Percentiles rank a stretch among this genome's conserved stretches.
Evolutionary conservation across 768 basidiomycete species (phyloP).

Genomic region (Cubamyces lactineus): DNA sequence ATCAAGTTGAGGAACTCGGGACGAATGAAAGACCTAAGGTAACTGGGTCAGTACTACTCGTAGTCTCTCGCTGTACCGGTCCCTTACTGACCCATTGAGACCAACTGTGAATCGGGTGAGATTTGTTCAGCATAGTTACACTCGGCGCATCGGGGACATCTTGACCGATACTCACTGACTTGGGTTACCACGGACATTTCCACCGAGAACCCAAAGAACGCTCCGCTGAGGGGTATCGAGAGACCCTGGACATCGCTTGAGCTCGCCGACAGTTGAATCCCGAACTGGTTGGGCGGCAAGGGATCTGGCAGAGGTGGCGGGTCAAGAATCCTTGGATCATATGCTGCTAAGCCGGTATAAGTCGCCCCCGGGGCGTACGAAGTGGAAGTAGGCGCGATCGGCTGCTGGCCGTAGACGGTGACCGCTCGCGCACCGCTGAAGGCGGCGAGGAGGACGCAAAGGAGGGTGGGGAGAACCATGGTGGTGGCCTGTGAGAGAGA

Average conservation of each 20-base stretch:
- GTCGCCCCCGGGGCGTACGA: constrained; percentile 41
- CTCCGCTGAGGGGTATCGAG: constrained; percentile 50
- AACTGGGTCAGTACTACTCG: not conserved
- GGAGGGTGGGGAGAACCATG: constrained; percentile 14
- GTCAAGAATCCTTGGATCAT: constrained; percentile 52
- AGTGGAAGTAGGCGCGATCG: constrained; percentile 34
- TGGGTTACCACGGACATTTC: constrained; percentile 75
- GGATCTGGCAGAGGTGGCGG: constrained; percentile 56
- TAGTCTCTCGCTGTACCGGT: not conserved
- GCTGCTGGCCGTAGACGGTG: constrained; percentile 30
- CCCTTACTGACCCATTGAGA: constrained; percentile 48
- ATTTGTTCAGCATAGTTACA: constrained; percentile 5
- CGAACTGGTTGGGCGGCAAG: constrained; percentile 46
- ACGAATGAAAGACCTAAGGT: constrained; percentile 50
- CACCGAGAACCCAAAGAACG: constrained; percentile 75
- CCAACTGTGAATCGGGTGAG: constrained; percentile 43
- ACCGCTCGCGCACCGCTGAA: constrained; percentile 15
- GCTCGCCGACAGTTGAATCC: constrained; percentile 41
- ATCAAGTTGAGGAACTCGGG: constrained; percentile 58
- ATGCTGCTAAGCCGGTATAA: constrained; percentile 53
- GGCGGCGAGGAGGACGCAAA: constrained; percentile 14
- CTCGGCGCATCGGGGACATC: too few species aligned
- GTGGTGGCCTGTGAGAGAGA: not conserved
- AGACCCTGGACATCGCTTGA: constrained; percentile 34
- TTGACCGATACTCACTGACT: constrained; percentile 51